Percentiles rank a stretch among this genome's conserved stretches.
These are phyloP conservation scores for Tylopilus subfusipes DNA, from an alignment of 768 basidiomycete species.

Conservation along the genomic window DNA sequence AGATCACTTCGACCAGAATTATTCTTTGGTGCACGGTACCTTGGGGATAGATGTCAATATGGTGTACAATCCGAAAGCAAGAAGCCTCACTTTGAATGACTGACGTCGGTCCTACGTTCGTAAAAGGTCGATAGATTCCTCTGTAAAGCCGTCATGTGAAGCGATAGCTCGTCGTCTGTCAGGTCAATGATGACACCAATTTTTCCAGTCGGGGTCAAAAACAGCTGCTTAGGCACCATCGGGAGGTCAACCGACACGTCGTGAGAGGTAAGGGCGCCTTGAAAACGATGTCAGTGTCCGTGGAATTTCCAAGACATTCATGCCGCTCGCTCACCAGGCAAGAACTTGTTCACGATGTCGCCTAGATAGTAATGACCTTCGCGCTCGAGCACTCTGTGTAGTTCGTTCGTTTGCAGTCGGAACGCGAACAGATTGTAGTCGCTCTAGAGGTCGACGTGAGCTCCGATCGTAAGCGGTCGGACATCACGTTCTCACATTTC, in stretches of 20 bases:
- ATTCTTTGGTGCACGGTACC: conserved; percentile 69
- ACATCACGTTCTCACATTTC: conserved; percentile 55
- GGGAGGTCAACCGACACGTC: conserved; percentile 40
- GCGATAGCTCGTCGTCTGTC: conserved; percentile 43
- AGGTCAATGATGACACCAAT: conserved; percentile 73
- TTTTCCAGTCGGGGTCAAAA: conserved; percentile 74
- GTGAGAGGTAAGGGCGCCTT: conserved; percentile 54
- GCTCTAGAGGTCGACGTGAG: conserved; percentile 42
- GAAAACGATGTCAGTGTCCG: conserved; percentile 1
- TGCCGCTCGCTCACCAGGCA: conserved; percentile 47
- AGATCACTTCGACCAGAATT: conserved; percentile 54
- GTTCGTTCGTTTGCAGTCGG: conserved; percentile 42
- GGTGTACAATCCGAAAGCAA: not conserved
- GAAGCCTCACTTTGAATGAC: conserved; percentile 55
- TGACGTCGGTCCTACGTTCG: conserved; percentile 49
- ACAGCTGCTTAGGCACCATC: conserved; percentile 59
- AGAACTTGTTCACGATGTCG: conserved; percentile 74
- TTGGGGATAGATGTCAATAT: conserved; percentile 26
- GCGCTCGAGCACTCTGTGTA: conserved; percentile 49
- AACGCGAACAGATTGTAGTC: conserved; percentile 68
- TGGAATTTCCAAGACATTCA: not conserved
- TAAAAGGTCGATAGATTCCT: conserved; percentile 65
- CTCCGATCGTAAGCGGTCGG: not conserved
- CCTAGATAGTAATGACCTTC: conserved; percentile 72
- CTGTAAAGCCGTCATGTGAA: conserved; percentile 67